Base-by-base conservation (phyloP, 192 early-diverging fungal genomes). In the Geranomyces michiganensis region DNA sequence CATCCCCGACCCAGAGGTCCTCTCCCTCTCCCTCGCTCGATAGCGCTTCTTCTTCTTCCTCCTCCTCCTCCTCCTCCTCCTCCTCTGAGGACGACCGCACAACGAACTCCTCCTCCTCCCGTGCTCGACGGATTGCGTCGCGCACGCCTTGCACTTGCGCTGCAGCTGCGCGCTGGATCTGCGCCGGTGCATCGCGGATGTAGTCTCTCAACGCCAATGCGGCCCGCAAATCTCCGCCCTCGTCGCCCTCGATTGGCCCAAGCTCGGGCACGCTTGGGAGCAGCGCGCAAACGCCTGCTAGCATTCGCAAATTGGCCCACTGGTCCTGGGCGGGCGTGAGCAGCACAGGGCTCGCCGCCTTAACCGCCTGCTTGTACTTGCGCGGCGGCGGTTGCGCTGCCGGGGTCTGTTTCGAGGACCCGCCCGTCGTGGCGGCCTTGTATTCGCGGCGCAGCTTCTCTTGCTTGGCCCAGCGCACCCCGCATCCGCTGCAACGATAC, bases 41-140 rank as follows among this genome's bases (percentile, higher is more conserved):
- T n/a, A n/a, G n/a, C n/a, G n/a, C n/a, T n/a, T n/a, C n/a, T n/a
- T n/a, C n/a, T n/a, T n/a, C n/a, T n/a, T n/a, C n/a, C n/a, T n/a
- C n/a, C 46, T 47, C 46, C 46, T 47, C 46, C 46, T 47, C 46
- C 46, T 47, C 46, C 19, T 47, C 46, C 46, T 47, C 46, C 46
- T 47, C 46, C 46, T 47, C 46, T 14, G 10, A 10, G 46, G 46
- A 47, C 12, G 46, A 19, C 10, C 10, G 12, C 12, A 14, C 46
- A 14, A 14, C 46, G 46, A 14, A 47, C 46, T 47, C 46, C 12
- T 47, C 46, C 46, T 47, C 46, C 10, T 47, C 46, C 46, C 19
- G 10, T 19, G 10, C 46, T 19, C 19, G 10, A 10, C 46, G 10
- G 46, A 47, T 47, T 19, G 19, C 46, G 19, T 47, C 46, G 10